Base-by-base conservation (phyloP, 1,139 yeast genomes). In the Candida labiduridarum region DNA sequence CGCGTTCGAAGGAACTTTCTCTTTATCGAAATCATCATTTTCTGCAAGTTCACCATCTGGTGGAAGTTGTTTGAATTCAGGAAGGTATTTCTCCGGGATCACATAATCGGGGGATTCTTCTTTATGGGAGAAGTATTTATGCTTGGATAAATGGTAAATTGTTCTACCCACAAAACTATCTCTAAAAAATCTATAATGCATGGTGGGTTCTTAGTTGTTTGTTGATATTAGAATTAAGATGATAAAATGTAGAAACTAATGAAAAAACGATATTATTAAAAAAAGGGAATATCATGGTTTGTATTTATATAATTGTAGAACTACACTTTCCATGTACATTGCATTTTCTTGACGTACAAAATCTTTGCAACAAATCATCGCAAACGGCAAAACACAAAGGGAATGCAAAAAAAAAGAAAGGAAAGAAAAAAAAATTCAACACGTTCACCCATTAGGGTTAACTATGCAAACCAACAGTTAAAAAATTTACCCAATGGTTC, bases 21-120 rank as follows among this genome's bases (percentile, higher is more conserved):
- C 49, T 14, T 14, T 16, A 15, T 35, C 36, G 3, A 22, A 15
- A 18, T 49, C 43, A 9, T 45, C 39, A 29, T 41, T 43, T 35
- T 22, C 44, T 18, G 29, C 49, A 27, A 39, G 30, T 18, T 41
- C 40, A 12, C 41, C 22, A 10, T 34, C 40, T 19, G 49, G 41
- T 5, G 25, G 46, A 25, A 22, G 39, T 27, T 39, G 38, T 11
- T 52, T 49, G 30, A 41, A 29, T 11, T 46, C 54, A 6, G 46
- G 44, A 29, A 59, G 56, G 50, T 72, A 72, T 35, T 61, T 68
- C 10, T 67, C 72, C 0, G 74, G 74, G 10, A 71, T 51, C 2
- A 70, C 58, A 49, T 69, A 71, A 18, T 58, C 70, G 2, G 61
- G 54, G 7, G 49, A 44, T 40, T 72, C 77, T 54, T 72, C 77